Base-by-base conservation (phyloP, 108 stramenopile species). In the Craspedostauros australis region DNA sequence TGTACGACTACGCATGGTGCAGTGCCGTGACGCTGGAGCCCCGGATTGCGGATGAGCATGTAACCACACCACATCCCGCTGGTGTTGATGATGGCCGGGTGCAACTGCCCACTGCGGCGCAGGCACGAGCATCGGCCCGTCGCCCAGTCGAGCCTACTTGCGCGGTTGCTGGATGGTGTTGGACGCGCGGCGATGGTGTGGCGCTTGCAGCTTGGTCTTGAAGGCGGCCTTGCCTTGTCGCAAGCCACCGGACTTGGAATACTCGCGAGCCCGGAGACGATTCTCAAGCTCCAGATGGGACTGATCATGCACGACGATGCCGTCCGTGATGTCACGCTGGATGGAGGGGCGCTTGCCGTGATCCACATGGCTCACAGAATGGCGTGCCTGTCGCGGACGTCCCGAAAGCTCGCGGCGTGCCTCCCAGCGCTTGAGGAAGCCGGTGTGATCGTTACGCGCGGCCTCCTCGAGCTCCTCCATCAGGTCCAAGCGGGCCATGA, bases 401-500 rank as follows among this genome's bases (percentile, higher is more conserved):
- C 66, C 70, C 4, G 26, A 36, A 11, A 77, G 62, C 24, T 67
- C 65, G 40, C 69, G 56, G n/a, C 70, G 70, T 6, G 63, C 65
- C 50, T 74, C 72, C 79, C 74, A 80, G 5, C 79, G 73, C 40
- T 73, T 76, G 32, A 54, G 39, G 28, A 66, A 54, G 2, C 66
- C 66, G 14, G 21, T 48, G 34, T 57, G 52, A n/a, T 54, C 46
- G 9, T 59, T 36, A 6, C 71, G 45, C 1, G 75, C 57, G 4
- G 36, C 41, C 54, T 80, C 79, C 50, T 80, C 79, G 21, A 38
- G 26, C 46, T 76, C 73, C 62, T 80, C 79, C 8, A 76, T 40
- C 18, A 60, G 38, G 28, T 46, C 50, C 11, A 80, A 44, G 29
- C 21, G 34, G 29, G 68, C 75, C 79, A 76, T 69, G 31, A 69